Evolutionary conservation across 768 basidiomycete species (phyloP).

Genomic region (Leucosporidium scottii): DNA sequence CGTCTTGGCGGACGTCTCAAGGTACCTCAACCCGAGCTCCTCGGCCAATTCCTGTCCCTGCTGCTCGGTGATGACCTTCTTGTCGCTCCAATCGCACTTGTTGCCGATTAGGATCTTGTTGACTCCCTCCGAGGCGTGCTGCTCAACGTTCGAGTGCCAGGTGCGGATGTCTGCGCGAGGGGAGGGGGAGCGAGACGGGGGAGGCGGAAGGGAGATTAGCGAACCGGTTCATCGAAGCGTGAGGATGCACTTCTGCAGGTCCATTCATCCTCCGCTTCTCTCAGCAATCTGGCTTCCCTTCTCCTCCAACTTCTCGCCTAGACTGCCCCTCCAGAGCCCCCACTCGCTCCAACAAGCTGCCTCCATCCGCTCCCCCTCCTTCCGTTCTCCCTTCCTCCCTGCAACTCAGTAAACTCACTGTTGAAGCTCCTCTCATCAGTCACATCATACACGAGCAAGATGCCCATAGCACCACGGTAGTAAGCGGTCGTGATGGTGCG

Average conservation of each 20-base stretch:
- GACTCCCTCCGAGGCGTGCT: conserved; percentile 96
- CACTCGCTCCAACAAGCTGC: background rate
- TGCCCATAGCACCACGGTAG: conserved; percentile 98
- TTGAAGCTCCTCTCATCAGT: conserved; percentile 92
- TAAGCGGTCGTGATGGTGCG: conserved; percentile 98
- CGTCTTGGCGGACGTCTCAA: conserved; percentile 95
- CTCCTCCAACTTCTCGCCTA: no score
- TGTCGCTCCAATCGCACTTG: conserved; percentile 98
- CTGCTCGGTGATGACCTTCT: conserved; percentile 81
- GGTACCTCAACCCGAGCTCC: conserved; percentile 90
- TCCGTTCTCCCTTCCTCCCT: background rate
- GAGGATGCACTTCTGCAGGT: no score
- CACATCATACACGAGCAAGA: conserved; percentile 88
- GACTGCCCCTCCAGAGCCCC: no score
- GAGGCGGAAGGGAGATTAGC: conserved; percentile 4
- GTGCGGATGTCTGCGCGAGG: conserved; percentile 76
- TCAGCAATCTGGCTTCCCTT: no score
- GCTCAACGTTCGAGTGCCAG: conserved; percentile 97
- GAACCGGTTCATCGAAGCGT: conserved; percentile 9
- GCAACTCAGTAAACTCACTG: conserved; percentile 50
- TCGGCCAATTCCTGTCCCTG: conserved; percentile 86
- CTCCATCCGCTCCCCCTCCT: background rate
- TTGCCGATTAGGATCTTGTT: conserved; percentile 99
- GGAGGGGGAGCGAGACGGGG: conserved; percentile 1
- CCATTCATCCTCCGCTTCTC: no score